Evolutionary conservation across 352 stramenopile species (phyloP).

Genomic region (Stramenopiles sp.): DNA sequence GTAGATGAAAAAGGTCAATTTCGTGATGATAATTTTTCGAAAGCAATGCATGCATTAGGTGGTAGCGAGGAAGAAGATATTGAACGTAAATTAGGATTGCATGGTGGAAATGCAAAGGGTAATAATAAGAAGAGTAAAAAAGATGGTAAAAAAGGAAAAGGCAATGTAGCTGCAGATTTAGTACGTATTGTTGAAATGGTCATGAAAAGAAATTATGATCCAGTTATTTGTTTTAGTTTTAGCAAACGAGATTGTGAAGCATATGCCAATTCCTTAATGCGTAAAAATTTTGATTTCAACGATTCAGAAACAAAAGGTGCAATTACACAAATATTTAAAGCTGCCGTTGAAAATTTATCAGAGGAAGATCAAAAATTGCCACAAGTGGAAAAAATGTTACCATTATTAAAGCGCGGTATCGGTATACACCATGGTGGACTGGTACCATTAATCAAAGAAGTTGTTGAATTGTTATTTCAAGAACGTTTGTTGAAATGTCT

Average conservation of each 20-base stretch:
- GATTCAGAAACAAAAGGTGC: constrained; percentile 56
- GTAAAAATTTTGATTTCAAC: too few relatives aligned
- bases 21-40: constrained; percentile 87
- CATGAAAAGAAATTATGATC: constrained; percentile 84
- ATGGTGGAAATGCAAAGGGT: constrained; percentile 29
- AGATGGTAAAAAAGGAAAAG: constrained; percentile 45
- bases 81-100: constrained; percentile 45
- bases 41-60: constrained; percentile 50
- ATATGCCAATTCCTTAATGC: constrained; percentile 33
- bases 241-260: constrained; percentile 91
- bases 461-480: constrained; percentile 97
- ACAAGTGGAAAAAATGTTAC: constrained; percentile 87
- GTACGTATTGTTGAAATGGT: constrained; percentile 94
- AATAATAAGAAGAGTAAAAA: constrained; percentile 25
- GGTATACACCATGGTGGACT: constrained; percentile 98
- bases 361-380: constrained; percentile 91
- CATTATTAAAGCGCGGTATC: constrained; percentile 88
- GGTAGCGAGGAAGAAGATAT: constrained; percentile 46
- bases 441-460: constrained; percentile 96
- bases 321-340: constrained; percentile 67
- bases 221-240: constrained; percentile 98
- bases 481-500: constrained; percentile 94
- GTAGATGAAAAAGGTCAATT: constrained; percentile 98
- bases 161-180: constrained; percentile 77
- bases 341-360: constrained; percentile 78